Conservation (phyloP, 495 filamentous ascomycete species). For the Penicillium robsamsonii region DNA sequence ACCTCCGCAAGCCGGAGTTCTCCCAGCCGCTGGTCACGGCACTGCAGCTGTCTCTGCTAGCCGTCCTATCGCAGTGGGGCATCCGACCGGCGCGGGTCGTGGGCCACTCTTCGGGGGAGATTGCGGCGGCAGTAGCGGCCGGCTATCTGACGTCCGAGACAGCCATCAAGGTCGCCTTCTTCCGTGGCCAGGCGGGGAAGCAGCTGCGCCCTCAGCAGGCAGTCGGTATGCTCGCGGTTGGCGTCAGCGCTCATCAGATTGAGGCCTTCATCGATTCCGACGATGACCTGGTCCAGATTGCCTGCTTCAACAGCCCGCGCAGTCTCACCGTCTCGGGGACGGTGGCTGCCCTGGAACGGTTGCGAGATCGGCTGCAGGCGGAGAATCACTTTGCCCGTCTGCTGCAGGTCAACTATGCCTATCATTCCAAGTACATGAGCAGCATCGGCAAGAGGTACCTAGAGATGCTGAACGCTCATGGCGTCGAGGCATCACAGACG, state of each 20-base stretch:
- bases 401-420: neutral
- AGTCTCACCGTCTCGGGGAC: neutral
- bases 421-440: neutral
- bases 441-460: neutral
- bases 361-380: neutral
- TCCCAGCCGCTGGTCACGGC: too few species aligned
- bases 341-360: neutral
- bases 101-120: neutral
- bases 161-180: neutral
- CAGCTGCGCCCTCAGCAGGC: neutral
- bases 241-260: neutral
- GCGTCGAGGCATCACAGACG: too few species aligned
- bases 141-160: neutral
- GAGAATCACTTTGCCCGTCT: neutral
- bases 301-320: neutral
- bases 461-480: too few species aligned
- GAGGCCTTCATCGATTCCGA: neutral
- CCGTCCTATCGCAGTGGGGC: too few species aligned
- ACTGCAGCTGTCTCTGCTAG: too few species aligned
- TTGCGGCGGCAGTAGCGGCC: neutral
- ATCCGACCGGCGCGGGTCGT: too few species aligned
- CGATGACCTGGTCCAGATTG: neutral
- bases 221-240: neutral
- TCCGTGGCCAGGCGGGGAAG: neutral
- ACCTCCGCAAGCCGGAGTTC: too few species aligned